Evolutionary conservation across 371 early-diverging fungal species (phyloP), one percentile per base, ranked within the genome.

Genomic region (Rhizopus arrhizus): DNA sequence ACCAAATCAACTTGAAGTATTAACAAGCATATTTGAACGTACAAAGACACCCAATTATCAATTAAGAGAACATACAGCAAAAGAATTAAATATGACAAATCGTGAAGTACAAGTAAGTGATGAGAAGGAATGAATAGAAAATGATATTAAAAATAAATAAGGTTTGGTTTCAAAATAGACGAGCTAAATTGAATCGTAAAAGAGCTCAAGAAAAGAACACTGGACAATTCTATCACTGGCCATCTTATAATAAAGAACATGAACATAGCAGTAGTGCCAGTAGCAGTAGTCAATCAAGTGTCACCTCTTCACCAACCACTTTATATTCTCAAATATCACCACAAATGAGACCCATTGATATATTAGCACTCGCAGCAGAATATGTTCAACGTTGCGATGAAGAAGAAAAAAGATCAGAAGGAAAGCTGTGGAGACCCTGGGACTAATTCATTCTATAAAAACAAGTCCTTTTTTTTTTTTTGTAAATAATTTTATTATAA

Each of bases 1-100:
- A 29, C 86, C 83, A n/a, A 85, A 88, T 60, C 90, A 91, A 70
- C 82, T 90, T 22, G 81, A 75, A 55, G 78, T 83, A 61, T 76
- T 91, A 4, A 75, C 85, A 7, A 82, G 82, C 15, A 74, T 89
- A 49, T 91, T 91, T 73, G 82, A 83, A 34, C 76, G 82, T 56
- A 94, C 89, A 11, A 89, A 91, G 65, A 92, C 94, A 33, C 99
- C 99, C 28, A 91, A 90, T 62, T 89, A 89, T 66, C 85, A 91
- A 66, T 73, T 93, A 42, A 85, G 99, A 42, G 94, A 92, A 64
- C 75, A 80, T 59, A 85, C 96, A 33, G 92, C 93, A 5, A 81
- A 83, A 56, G 84, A 91, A 69, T 79, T 98, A 36, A 83, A 85
- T 59, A 97, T 98, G 97, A 93, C 95, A 46, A 91, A 90, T 62